Evolutionary conservation across 495 filamentous ascomycete species (phyloP), one percentile per base, ranked within the genome.

Genomic region (Bacidia rubella): DNA sequence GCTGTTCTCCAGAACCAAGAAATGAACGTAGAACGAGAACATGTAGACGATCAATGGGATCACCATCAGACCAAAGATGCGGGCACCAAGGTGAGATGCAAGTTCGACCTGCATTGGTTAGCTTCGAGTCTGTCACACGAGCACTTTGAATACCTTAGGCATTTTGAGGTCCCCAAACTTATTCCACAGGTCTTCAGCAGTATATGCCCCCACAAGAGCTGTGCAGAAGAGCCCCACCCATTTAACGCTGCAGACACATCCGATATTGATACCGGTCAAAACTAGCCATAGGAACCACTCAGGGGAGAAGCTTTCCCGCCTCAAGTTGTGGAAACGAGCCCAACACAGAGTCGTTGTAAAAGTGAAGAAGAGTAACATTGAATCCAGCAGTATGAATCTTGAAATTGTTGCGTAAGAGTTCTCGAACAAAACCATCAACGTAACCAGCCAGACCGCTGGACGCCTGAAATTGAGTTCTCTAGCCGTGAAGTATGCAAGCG

Each of bases 351-450:
- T 85, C 15, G 92, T 97, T 1, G 89, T 92, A 59, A 97, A 92
- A 20, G 92, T 98, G 67, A 96, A 96, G 70, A 88, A 97, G 19
- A 98, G 77, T 17, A 98, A 76, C 92, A 98, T 98, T 1, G 92
- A 96, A 62, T 98, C 92, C 46, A 98, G 76, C 20, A 98, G 80
- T 60, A 98, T 96, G 64, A 98, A 98, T 58, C 92, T 77, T 68
- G 89, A 95, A 67, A 98, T 98, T 7, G 92, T 96, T 49, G 92
- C 92, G 68, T 98, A 98, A 29, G 90, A 96, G 67, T 97, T 98
- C 62, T 98, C 92, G 70, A 86, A 97, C 25, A 98, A 76, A 52
- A 98, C 93, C 88, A 95, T 95, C 61, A 95, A 69, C 20, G 87
- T 93, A 44, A 98, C 81, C 51, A 98, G 71, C 92, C 92, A 98